Evolutionary conservation across 2,329 filamentous ascomycete genomes (phyloP).

Genomic region (Colletotrichum higginsianum): DNA sequence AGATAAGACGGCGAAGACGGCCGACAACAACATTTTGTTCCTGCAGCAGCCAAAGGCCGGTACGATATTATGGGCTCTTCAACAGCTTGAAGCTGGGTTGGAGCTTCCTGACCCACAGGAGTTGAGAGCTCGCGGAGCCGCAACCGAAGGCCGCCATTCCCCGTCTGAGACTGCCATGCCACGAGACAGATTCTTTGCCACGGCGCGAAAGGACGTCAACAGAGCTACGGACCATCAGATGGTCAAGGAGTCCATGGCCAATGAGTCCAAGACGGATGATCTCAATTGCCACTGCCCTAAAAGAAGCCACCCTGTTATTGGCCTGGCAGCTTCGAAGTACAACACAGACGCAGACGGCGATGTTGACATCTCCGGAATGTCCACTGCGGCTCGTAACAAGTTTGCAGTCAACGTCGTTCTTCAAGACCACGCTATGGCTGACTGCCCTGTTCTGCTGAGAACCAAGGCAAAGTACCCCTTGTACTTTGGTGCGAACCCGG

Average conservation of each 20-base stretch:
- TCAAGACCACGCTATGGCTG: constrained; percentile 11
- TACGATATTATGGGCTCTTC: constrained; percentile 5
- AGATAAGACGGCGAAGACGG: neutral
- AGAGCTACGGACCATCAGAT: neutral
- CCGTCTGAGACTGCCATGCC: neutral
- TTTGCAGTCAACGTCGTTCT: constrained; percentile 33
- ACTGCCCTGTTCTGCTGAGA: constrained; percentile 29
- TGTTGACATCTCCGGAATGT: constrained; percentile 1
- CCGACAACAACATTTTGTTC: neutral
- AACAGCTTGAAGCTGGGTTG: constrained; percentile 1
- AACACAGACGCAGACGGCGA: constrained; percentile 21
- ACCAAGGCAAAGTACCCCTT: constrained; percentile 17
- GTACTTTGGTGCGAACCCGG: constrained; percentile 31
- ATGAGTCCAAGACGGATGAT: neutral
- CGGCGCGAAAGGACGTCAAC: too few species aligned
- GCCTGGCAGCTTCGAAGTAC: constrained; percentile 10
- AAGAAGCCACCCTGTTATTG: constrained; percentile 19
- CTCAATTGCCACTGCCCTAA: constrained; percentile 15
- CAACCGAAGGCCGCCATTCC: too few species aligned
- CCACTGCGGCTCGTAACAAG: constrained; percentile 10
- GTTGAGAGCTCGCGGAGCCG: neutral
- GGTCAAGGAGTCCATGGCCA: neutral
- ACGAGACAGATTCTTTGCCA: too few species aligned
- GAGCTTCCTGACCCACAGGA: constrained; percentile 2
- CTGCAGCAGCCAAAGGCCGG: neutral